These are phyloP conservation scores for Pseudogymnoascus sp. DNA, from an alignment of 2,329 filamentous ascomycete genomes.

Conservation along the genomic window DNA sequence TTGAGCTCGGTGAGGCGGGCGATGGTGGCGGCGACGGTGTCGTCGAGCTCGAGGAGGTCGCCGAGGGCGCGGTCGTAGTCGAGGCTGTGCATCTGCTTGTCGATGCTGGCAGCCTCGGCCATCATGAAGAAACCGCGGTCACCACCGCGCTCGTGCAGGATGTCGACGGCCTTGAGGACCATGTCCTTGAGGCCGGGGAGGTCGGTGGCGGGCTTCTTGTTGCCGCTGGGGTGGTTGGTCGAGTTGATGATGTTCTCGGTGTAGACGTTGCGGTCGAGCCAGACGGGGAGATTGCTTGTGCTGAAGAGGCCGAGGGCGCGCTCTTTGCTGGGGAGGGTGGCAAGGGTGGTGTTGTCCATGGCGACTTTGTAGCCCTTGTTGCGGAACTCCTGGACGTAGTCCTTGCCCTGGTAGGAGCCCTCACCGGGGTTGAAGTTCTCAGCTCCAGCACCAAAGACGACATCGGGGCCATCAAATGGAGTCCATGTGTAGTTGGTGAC, in stretches of 20 bases:
- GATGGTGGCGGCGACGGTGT: conserved; percentile 69
- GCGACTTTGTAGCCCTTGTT: conserved; percentile 64
- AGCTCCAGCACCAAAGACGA: conserved; percentile 73
- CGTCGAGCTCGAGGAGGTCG: conserved; percentile 77
- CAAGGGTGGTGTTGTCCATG: conserved; percentile 64
- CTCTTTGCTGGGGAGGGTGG: conserved; percentile 45
- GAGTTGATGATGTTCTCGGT: conserved; percentile 55
- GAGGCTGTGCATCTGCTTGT: conserved; percentile 82
- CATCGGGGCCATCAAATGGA: conserved; percentile 63
- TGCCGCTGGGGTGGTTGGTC: conserved; percentile 61
- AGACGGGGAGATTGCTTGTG: conserved; percentile 66
- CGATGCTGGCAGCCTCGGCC: conserved; percentile 76
- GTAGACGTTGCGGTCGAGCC: conserved; percentile 81
- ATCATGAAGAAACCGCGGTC: conserved; percentile 79
- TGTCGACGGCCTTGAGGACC: conserved; percentile 78
- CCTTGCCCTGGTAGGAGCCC: conserved; percentile 59
- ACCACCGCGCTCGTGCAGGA: conserved; percentile 57
- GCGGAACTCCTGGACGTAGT: conserved; percentile 65
- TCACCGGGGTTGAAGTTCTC: conserved; percentile 66
- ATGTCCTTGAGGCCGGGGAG: conserved; percentile 81
- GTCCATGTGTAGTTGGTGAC: conserved; percentile 77
- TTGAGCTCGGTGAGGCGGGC: conserved; percentile 57
- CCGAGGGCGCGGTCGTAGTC: conserved; percentile 82
- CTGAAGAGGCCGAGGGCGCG: conserved; percentile 72
- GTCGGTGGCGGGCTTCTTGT: conserved; percentile 55